Base-by-base conservation (phyloP, 352 stramenopile species). In the Phytophthora tentaculata region DNA sequence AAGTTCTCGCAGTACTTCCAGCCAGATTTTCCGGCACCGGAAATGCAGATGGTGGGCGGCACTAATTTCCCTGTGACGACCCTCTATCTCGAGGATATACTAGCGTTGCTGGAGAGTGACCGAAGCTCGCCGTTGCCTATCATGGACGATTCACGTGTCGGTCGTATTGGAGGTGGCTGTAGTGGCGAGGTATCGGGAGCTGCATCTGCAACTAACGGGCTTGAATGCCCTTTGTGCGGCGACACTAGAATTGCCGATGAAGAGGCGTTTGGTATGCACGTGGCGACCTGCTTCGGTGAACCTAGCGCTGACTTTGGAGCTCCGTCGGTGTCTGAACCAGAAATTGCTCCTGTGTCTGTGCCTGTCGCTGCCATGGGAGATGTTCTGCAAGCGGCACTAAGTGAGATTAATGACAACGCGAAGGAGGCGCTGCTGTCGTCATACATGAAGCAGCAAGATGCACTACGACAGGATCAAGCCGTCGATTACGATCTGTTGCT, bases 1-100 rank as follows among this genome's bases (percentile, higher is more conserved):
- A 98, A 98, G 54, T 93, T 99, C 62, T 80, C 88, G 12, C 74
- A 77, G 32, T 99, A 98, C 66, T 99, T 98, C 66, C 76, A 90
- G 51, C 79, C 85, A 22, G 73, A 88, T 26, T 90, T 83, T 23
- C 68, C 73, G 6, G 89, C 84, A 19, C 90, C 88, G 12, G 79
- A 96, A 20, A 45, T 94, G 20, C 81, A 89, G 26, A 95, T 96
- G 76, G 74, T 86, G 7, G 88, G 90, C 16, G 91, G 90, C 10
- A 83, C 93, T 7, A 97, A 88, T 26, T 96, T 86, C 55, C 95
- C 95, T 0, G 93, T 98, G 9, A 90, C 96, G 53, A 94, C 90
- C 32, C 96, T 98, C 17, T 99, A 97, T 60, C 75, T 99, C 12
- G 96, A 99, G 75, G 87, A 95, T 35, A 64, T 92, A 2, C 59